Evolutionary conservation across 2,329 filamentous ascomycete genomes (phyloP), one percentile per base, ranked within the genome.

Genomic region (Celoporthe dispersa): DNA sequence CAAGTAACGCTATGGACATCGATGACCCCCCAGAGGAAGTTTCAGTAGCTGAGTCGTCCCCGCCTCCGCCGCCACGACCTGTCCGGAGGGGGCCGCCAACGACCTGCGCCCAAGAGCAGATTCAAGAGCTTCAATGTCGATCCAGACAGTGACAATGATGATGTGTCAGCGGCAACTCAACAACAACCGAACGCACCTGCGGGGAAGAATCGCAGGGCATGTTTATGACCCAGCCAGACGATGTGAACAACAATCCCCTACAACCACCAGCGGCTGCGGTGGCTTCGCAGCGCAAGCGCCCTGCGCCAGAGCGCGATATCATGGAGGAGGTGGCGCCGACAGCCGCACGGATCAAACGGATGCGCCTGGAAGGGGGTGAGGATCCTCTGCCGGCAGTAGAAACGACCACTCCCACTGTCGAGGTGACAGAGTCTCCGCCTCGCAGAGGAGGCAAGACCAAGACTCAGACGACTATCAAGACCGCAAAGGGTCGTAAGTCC

Each of bases 301-400:
- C 76, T 2, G 73, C 82, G 12, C 73, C 84, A 16, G 77, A 79
- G 65, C 81, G 88, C 67, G 87, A 91, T 60, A 80, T 92, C 11
- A 88, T 95, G 78, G 90, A 94, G 19, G 85, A 87, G 31, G 87
- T 97, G 68, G 89, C 94, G 1, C 92, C 94, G 0, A 93, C 91
- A 0, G 90, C 92, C 3, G 89, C 91, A 37, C 90, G 90, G 6
- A 88, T 94, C 77, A 98, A 97, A 78, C 89, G 90, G n/a, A 90
- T 92, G 31, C 90, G 91, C 35, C 84, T 93, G 28, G 90, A 88
- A 71, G 85, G 85, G 65, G 85, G 87, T 60, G 81, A 85, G 73
- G 82, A 85, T 41, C 82, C 85, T 2, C 74, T 82, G 9, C 77
- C 81, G 39, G 76, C 78, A 62, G 76, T 78, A 68, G 73, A 76